Evolutionary conservation across 2,329 filamentous ascomycete species (phyloP).

Genomic region (Fonsecaea monophora): DNA sequence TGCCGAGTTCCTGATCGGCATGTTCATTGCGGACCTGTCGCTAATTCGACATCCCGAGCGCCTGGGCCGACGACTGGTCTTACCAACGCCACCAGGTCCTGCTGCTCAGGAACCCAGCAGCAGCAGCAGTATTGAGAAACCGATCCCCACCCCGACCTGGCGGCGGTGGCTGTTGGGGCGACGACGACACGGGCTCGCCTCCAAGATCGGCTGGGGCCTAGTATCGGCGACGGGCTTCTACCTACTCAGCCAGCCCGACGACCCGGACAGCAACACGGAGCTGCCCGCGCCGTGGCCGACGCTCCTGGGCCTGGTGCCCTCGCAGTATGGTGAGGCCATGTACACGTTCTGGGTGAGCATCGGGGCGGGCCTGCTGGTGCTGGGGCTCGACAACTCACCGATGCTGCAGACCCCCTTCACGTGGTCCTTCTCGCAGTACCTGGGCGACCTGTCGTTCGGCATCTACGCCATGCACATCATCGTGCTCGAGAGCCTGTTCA

Average conservation of each 20-base stretch:
- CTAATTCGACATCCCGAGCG: conserved; percentile 49
- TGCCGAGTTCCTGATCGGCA: conserved; percentile 47
- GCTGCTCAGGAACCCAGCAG: not conserved
- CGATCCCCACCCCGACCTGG: not conserved
- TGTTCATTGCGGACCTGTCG: conserved; percentile 46
- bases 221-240: conserved; percentile 15
- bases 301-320: conserved; percentile 47
- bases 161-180: not conserved
- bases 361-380: conserved; percentile 51
- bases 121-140: not conserved
- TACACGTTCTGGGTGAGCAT: conserved; percentile 53
- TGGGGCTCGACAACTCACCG: conserved; percentile 50
- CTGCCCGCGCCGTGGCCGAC: conserved; percentile 43
- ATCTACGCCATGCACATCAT: conserved; percentile 54
- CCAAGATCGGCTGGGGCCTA: conserved; percentile 12
- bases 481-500: conserved; percentile 12
- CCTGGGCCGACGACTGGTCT: conserved; percentile 37
- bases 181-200: not conserved
- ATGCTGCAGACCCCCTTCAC: conserved; percentile 52
- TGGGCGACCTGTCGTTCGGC: conserved; percentile 56
- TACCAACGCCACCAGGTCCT: not conserved
- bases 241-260: conserved; percentile 25
- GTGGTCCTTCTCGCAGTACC: conserved; percentile 52
- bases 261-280: conserved; percentile 6
- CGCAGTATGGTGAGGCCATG: conserved; percentile 50